Evolutionary conservation across 345 rosid species (phyloP), one percentile per base, ranked within the genome.

Genomic region (Aquilaria malaccensis): DNA sequence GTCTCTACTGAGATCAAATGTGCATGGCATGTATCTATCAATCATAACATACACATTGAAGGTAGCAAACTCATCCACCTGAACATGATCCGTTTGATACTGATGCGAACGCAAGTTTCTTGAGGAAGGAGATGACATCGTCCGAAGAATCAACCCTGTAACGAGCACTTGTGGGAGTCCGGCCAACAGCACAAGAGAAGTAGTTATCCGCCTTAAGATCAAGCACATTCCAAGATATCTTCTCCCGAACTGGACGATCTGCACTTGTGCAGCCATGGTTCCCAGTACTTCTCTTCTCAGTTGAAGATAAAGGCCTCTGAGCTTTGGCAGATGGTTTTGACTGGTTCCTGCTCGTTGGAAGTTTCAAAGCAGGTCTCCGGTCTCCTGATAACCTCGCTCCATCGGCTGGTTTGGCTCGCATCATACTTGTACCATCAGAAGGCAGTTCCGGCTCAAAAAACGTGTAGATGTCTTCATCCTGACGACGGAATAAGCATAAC

Each of bases 361-460:
- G 74, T 79, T 85, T 88, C 62, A 66, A 50, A 54, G 92, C 66
- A 3, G 89, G 74, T 62, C 83, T 72, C 64, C 83, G 67, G 32
- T 91, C 96, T 60, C 80, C 79, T 7, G 88, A 72, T 66, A 74
- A 58, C 70, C 72, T 86, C 13, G 57, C 31, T 30, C 88, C 91
- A 45, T 91, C 96, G n/a, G 72, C 63, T 60, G 83, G 83, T 74
- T 81, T 90, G 59, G 67, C 70, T 71, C 92, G 83, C 45, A 80
- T 33, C 33, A 79, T 69, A 56, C 83, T 79, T 58, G 80, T 53
- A 15, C 72, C 64, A 60, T 91, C 97, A 4, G 75, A 63, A 41
- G 99, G 94, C 49, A 91, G 93, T 73, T 86, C 97, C 11, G 99
- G 99, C 83, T 95, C 99, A 13, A 95, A 95, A 75, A 95, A 95